phyloP scores from a whole-genome alignment of 768 basidiomycete genomes.

The Termitomyces sp. region DNA sequence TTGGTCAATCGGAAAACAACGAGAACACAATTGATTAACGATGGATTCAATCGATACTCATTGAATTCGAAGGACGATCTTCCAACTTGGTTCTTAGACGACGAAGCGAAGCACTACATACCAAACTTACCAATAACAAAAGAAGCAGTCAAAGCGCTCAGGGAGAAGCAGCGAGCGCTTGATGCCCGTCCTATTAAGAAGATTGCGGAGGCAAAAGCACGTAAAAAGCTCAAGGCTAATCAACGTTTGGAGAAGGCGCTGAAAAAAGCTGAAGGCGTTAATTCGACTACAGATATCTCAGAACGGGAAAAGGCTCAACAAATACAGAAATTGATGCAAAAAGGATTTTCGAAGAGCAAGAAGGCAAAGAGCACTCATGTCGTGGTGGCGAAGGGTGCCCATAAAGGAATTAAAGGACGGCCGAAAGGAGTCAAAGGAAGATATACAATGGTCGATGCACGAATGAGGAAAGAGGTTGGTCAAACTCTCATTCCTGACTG shows the following conservation, averaged over 20 bases:
- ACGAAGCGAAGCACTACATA: constrained; percentile 91
- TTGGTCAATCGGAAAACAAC: constrained; percentile 90
- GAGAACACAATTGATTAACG: constrained; percentile 83
- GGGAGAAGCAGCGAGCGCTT: constrained; percentile 87
- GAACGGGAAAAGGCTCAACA: constrained; percentile 93
- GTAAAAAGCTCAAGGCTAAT: constrained; percentile 89
- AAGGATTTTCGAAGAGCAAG: constrained; percentile 62
- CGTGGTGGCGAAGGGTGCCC: constrained; percentile 87
- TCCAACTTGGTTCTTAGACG: constrained; percentile 96
- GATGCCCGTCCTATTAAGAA: constrained; percentile 99
- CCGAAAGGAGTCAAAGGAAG: constrained; percentile 96
- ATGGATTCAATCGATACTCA: constrained; percentile 94
- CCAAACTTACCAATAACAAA: constrained; percentile 95
- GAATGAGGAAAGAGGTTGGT: constrained; percentile 89
- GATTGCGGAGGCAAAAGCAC: constrained; percentile 95
- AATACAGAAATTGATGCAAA: constrained; percentile 88
- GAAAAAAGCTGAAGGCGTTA: constrained; percentile 95
- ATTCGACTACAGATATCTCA: constrained; percentile 82
- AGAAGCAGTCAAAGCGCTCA: constrained; percentile 82
- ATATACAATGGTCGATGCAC: constrained; percentile 90
- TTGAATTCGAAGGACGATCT: constrained; percentile 88
- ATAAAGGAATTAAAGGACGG: constrained; percentile 86
- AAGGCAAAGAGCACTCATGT: constrained; percentile 73
- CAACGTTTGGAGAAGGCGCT: constrained; percentile 85
- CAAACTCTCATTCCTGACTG: background rate